Conservation (phyloP, 371 early-diverging fungal genomes). For the Mucor sp. region DNA sequence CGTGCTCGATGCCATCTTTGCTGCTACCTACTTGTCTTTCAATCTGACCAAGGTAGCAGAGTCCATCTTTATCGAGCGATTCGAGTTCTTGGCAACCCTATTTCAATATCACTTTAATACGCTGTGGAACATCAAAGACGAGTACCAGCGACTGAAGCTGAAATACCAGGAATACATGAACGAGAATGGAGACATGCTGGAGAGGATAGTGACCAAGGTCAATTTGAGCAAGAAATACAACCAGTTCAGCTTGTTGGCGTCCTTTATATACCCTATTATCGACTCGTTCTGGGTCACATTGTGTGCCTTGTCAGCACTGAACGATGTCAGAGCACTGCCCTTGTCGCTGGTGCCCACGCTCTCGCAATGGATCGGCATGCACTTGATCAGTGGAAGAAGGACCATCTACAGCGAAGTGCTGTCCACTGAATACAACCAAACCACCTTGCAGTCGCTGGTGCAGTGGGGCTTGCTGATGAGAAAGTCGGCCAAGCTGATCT, state of each 20-base stretch:
- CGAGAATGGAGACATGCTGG: neutral
- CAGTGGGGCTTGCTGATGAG: constrained; percentile 18
- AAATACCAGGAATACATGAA: constrained; percentile 3
- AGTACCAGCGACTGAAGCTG: neutral
- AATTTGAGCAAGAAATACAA: constrained; percentile 4
- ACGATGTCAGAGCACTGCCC: constrained; percentile 26
- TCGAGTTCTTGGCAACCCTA: constrained; percentile 27
- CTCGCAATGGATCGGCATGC: constrained; percentile 41
- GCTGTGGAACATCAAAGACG: constrained; percentile 22
- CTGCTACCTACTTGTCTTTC: constrained; percentile 30
- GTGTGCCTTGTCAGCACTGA: constrained; percentile 29
- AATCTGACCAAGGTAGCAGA: constrained; percentile 2
- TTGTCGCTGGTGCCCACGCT: constrained; percentile 26
- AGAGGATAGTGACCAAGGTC: constrained; percentile 3
- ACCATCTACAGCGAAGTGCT: constrained; percentile 40
- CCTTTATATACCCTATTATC: constrained; percentile 34
- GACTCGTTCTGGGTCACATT: constrained; percentile 36
- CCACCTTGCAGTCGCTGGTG: constrained; percentile 20
- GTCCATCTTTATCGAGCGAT: constrained; percentile 21
- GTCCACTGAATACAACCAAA: constrained; percentile 31
- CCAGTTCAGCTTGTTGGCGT: constrained; percentile 30
- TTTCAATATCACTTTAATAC: constrained; percentile 22
- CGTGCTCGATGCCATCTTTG: constrained; percentile 29
- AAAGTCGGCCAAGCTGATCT: constrained; percentile 21
- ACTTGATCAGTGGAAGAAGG: constrained; percentile 39